Conservation (phyloP, 2,329 filamentous ascomycete genomes). For the Lachnellula subtilissima region DNA sequence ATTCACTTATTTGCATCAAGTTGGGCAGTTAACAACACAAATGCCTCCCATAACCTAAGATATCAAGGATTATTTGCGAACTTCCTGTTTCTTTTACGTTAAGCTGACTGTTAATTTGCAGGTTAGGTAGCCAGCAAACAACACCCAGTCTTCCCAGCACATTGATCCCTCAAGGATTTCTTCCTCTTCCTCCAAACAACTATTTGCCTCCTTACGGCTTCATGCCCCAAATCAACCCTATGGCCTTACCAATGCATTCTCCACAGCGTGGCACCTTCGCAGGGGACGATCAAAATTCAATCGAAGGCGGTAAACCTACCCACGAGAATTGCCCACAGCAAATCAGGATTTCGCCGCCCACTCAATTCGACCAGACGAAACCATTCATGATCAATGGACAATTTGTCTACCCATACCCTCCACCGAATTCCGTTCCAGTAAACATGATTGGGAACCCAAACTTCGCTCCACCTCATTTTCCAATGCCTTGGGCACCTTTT, state of each 20-base stretch:
- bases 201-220: slow-evolving; percentile 17
- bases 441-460: slow-evolving; percentile 25
- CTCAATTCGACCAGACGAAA: slow-evolving; percentile 31
- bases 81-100: too few relatives aligned
- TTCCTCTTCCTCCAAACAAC: slow-evolving; percentile 12
- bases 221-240: slow-evolving; percentile 8
- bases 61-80: too few relatives aligned
- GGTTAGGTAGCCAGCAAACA: neutral
- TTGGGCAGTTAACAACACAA: too few relatives aligned
- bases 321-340: slow-evolving; percentile 14
- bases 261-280: slow-evolving; percentile 1
- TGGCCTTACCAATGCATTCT: slow-evolving; percentile 10
- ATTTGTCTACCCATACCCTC: slow-evolving; percentile 28
- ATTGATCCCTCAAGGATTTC: slow-evolving; percentile 7
- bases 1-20: too few relatives aligned
- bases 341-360: slow-evolving; percentile 31
- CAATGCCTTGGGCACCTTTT: slow-evolving; percentile 11
- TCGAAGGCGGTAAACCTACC: neutral
- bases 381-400: slow-evolving; percentile 33
- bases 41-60: too few relatives aligned
- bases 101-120: too few relatives aligned
- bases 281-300: slow-evolving; percentile 1
- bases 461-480: slow-evolving; percentile 16
- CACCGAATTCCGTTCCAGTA: slow-evolving; percentile 20
- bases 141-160: slow-evolving; percentile 8